phyloP scores from a whole-genome alignment of 2,329 filamentous ascomycete genomes.

The Exserohilum turcica region DNA sequence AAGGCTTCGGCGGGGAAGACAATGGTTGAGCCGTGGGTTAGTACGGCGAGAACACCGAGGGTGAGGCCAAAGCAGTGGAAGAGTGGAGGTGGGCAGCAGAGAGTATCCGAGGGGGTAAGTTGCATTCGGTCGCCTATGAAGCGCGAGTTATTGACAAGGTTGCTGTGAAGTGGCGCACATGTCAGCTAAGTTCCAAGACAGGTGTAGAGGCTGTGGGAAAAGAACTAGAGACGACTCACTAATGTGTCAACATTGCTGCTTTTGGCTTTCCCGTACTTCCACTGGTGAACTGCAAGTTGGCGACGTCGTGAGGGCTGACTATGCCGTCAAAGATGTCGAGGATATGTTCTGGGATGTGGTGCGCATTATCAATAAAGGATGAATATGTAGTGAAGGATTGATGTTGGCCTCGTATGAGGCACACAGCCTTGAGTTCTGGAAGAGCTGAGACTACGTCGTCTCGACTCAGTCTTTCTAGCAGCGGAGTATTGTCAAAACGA shows the following conservation, averaged over 20 bases:
- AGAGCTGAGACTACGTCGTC: slow-evolving; percentile 22
- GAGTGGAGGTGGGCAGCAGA: slow-evolving; percentile 82
- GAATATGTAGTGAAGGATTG: slow-evolving; percentile 64
- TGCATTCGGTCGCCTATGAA: slow-evolving; percentile 71
- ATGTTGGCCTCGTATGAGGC: slow-evolving; percentile 38
- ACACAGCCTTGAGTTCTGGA: slow-evolving; percentile 41
- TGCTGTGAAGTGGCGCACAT: slow-evolving; percentile 25
- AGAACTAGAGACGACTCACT: slow-evolving; percentile 27
- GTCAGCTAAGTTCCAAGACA: background rate
- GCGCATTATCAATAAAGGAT: slow-evolving; percentile 55
- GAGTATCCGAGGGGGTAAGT: slow-evolving; percentile 65
- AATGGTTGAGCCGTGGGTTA: slow-evolving; percentile 77
- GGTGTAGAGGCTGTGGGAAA: no score
- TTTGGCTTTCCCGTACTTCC: slow-evolving; percentile 48
- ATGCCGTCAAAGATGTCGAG: slow-evolving; percentile 45
- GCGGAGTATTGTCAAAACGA: slow-evolving; percentile 64
- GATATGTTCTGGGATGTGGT: slow-evolving; percentile 40
- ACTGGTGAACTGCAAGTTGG: slow-evolving; percentile 48
- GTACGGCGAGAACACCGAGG: slow-evolving; percentile 71
- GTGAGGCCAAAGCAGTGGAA: slow-evolving; percentile 89
- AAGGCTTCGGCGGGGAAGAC: slow-evolving; percentile 77
- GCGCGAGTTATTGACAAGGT: slow-evolving; percentile 48
- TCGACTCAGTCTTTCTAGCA: slow-evolving; percentile 54
- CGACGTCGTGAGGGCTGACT: slow-evolving; percentile 43
- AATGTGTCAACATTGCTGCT: slow-evolving; percentile 48